Evolutionary conservation across 148 eudicot species (phyloP).

Genomic region (Silene latifolia): DNA sequence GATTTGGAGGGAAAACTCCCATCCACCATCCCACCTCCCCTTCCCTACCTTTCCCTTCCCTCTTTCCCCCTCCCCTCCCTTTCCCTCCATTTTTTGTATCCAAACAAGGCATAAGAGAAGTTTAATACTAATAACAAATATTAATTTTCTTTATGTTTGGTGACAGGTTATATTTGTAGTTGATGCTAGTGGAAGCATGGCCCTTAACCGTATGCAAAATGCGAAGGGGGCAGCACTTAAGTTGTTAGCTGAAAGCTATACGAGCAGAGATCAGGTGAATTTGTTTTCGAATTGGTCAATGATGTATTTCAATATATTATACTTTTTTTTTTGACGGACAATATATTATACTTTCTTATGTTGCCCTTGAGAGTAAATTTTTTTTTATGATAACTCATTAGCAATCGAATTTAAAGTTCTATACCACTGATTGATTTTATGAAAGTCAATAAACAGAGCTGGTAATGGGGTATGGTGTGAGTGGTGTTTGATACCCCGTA

Average conservation of each 20-base stretch:
- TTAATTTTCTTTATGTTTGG: slow-evolving; percentile 2
- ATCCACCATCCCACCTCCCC: too few species aligned
- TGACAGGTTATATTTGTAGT: slow-evolving; percentile 89
- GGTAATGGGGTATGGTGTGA: not conserved
- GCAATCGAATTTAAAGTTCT: not conserved
- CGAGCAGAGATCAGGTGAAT: slow-evolving; percentile 96
- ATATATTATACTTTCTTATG: too few species aligned
- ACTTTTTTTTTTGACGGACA: too few species aligned
- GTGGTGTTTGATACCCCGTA: not conserved
- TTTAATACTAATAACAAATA: not conserved
- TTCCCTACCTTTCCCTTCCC: too few species aligned
- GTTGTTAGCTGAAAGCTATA: slow-evolving; percentile 93
- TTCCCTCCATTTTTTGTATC: too few species aligned
- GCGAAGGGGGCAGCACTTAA: slow-evolving; percentile 98
- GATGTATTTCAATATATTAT: too few species aligned
- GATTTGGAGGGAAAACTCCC: too few species aligned
- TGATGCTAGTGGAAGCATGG: slow-evolving; percentile 99
- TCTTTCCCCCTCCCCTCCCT: too few species aligned
- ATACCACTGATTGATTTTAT: not conserved
- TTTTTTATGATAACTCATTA: too few species aligned
- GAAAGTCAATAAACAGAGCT: not conserved
- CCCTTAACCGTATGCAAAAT: slow-evolving; percentile 96
- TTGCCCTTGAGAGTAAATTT: too few species aligned
- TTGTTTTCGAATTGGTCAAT: not conserved
- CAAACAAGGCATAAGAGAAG: not conserved